These are phyloP conservation scores for Podospora anserina DNA, from an alignment of 495 filamentous ascomycete genomes.

Conservation along the genomic window DNA sequence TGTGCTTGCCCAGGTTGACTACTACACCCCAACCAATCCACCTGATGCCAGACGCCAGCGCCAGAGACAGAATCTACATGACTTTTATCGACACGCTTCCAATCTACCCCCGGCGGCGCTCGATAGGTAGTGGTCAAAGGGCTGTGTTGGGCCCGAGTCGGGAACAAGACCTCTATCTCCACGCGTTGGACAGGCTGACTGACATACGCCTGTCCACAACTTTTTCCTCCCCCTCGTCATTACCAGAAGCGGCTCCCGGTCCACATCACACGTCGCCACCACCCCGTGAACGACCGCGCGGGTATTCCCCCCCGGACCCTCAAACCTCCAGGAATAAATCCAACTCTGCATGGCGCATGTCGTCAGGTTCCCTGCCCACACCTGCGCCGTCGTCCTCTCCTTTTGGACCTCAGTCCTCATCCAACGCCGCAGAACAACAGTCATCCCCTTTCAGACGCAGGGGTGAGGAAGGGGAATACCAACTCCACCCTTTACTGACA, in stretches of 20 bases:
- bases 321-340: neutral
- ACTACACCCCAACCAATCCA: too few species aligned
- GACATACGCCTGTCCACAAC: neutral
- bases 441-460: too few species aligned
- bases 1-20: too few species aligned
- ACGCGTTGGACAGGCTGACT: neutral
- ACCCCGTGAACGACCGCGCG: neutral
- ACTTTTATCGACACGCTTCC: neutral
- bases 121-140: neutral
- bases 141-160: neutral
- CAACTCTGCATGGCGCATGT: too few species aligned
- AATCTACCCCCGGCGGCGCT: neutral
- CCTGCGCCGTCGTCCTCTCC: too few species aligned
- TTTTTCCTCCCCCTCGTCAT: neutral
- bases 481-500: too few species aligned
- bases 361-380: neutral
- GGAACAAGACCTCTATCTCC: neutral
- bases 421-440: too few species aligned
- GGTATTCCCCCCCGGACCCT: too few species aligned
- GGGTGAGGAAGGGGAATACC: too few species aligned
- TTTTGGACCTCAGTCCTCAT: too few species aligned
- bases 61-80: neutral
- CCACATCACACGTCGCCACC: too few species aligned
- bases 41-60: neutral
- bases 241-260: too few species aligned